These are phyloP conservation scores for Rosa lucieae DNA, from an alignment of 306 rosid genomes.

Conservation along the genomic window DNA sequence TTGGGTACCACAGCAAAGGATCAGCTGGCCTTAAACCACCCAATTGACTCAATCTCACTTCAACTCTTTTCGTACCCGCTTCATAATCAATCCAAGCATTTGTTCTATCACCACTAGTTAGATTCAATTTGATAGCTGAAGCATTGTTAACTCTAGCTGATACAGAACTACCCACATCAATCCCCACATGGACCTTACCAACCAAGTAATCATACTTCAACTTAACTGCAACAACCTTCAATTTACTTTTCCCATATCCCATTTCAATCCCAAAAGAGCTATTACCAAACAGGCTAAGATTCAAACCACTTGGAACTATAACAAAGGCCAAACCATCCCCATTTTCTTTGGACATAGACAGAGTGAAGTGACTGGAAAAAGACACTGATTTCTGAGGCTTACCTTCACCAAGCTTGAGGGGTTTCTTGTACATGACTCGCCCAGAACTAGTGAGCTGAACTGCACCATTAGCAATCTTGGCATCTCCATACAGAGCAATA, in stretches of 20 bases:
- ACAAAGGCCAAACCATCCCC: slow-evolving; percentile 71
- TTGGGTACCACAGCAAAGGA: slow-evolving; percentile 60
- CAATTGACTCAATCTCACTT: slow-evolving; percentile 64
- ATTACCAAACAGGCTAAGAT: slow-evolving; percentile 46
- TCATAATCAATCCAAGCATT: slow-evolving; percentile 89
- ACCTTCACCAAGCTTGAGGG: slow-evolving; percentile 67
- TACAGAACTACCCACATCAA: slow-evolving; percentile 53
- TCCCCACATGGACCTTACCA: slow-evolving; percentile 41
- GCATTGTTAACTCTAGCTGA: slow-evolving; percentile 43
- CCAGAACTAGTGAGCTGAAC: slow-evolving; percentile 63
- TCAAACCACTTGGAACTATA: slow-evolving; percentile 57
- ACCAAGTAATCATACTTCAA: slow-evolving; percentile 45
- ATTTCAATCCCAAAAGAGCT: slow-evolving; percentile 45
- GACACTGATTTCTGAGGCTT: slow-evolving; percentile 52
- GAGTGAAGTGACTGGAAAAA: slow-evolving; percentile 68
- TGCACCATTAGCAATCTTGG: slow-evolving; percentile 54
- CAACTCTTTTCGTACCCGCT: slow-evolving; percentile 59
- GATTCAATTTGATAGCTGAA: slow-evolving; percentile 37
- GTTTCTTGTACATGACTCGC: slow-evolving; percentile 54
- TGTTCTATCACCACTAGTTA: slow-evolving; percentile 39
- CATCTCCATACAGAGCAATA: slow-evolving; percentile 64
- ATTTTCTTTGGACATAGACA: slow-evolving; percentile 48
- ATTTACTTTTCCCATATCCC: slow-evolving; percentile 35
- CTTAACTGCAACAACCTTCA: slow-evolving; percentile 41
- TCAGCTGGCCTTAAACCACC: slow-evolving; percentile 53